phyloP scores from a whole-genome alignment of 2,329 filamentous ascomycete genomes.

The Diplodia sapinea region DNA sequence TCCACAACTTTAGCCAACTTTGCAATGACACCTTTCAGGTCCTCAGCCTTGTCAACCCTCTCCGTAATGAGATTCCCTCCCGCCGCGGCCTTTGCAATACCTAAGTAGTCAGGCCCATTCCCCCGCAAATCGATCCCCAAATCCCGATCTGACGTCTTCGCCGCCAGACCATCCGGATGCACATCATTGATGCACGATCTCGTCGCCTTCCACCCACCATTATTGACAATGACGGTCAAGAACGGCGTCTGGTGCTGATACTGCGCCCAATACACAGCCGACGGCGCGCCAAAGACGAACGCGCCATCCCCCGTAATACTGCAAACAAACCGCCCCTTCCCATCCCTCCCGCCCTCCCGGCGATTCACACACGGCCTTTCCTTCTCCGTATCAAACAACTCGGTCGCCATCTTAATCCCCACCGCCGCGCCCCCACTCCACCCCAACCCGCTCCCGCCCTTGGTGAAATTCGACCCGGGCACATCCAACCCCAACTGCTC shows the following conservation, averaged over 20 bases:
- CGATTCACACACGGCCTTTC: constrained; percentile 49
- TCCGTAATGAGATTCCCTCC: background rate
- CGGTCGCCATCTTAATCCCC: constrained; percentile 33
- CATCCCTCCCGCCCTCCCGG: constrained; percentile 40
- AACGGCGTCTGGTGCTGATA: constrained; percentile 61
- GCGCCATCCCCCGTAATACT: constrained; percentile 65
- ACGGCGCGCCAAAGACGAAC: constrained; percentile 61
- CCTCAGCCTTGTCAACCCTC: background rate
- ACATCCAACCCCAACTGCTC: constrained; percentile 14
- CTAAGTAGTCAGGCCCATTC: background rate
- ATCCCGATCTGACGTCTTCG: constrained; percentile 4
- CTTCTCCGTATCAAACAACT: constrained; percentile 39
- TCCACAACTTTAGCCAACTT: background rate
- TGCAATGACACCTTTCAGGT: background rate
- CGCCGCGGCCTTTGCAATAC: constrained; percentile 9
- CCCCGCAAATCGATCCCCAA: constrained; percentile 2
- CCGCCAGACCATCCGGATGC: constrained; percentile 18
- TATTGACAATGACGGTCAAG: constrained; percentile 63
- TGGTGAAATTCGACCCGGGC: constrained; percentile 33
- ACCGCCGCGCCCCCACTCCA: constrained; percentile 35
- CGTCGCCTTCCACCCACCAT: constrained; percentile 51
- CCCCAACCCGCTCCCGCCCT: constrained; percentile 37
- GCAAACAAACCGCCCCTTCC: constrained; percentile 47
- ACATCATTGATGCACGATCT: constrained; percentile 14
- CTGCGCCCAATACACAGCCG: constrained; percentile 63